Percentiles rank a stretch among this genome's conserved stretches.
These are phyloP conservation scores for Colletotrichum sp. DNA, from an alignment of 2,329 filamentous ascomycete genomes.

Conservation along the genomic window DNA sequence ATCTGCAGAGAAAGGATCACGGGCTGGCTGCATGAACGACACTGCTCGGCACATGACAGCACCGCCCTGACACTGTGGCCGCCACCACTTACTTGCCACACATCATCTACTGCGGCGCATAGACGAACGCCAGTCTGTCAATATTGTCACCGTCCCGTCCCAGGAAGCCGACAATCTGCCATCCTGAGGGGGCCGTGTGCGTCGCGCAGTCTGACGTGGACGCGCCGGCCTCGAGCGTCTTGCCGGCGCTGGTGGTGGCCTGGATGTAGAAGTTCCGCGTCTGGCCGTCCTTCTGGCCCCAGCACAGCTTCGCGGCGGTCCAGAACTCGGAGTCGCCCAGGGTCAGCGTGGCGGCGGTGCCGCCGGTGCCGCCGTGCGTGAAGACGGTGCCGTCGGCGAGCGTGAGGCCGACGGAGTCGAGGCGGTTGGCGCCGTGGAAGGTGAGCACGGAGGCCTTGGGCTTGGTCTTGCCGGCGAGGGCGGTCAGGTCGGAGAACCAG, in stretches of 20 bases:
- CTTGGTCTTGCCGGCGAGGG: constrained; percentile 35
- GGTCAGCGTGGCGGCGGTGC: constrained; percentile 44
- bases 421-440: constrained; percentile 51
- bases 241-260: constrained; percentile 56
- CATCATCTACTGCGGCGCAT: constrained; percentile 31
- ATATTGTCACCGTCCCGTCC: constrained; percentile 60
- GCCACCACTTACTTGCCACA: neutral
- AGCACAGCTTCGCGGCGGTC: constrained; percentile 53
- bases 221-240: constrained; percentile 48
- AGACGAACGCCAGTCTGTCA: constrained; percentile 57
- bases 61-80: neutral
- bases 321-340: constrained; percentile 55
- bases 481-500: constrained; percentile 62
- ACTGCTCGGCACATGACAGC: neutral
- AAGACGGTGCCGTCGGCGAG: constrained; percentile 54
- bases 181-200: constrained; percentile 51
- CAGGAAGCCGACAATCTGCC: constrained; percentile 58
- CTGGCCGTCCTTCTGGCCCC: constrained; percentile 46
- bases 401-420: constrained; percentile 56
- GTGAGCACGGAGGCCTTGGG: constrained; percentile 42
- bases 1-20: neutral
- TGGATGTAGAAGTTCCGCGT: constrained; percentile 62
- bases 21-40: neutral
- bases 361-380: constrained; percentile 60
- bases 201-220: constrained; percentile 51